Conservation (phyloP, 2,329 filamentous ascomycete genomes). For the Botrytis medusae region DNA sequence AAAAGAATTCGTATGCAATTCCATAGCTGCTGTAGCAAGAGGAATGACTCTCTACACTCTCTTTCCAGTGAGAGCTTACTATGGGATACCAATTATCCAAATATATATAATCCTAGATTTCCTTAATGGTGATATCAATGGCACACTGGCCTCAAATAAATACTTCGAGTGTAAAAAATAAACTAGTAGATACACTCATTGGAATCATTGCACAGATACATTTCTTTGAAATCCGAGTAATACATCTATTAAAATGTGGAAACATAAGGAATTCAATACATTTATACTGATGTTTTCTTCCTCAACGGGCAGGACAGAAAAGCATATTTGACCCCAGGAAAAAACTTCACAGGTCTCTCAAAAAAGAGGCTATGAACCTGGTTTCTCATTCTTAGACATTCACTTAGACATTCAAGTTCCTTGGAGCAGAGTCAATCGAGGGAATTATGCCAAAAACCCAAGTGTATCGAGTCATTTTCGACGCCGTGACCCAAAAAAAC, state of each 20-base stretch:
- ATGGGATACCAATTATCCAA: not conserved
- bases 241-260: not conserved
- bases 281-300: not conserved
- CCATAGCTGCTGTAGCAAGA: not conserved
- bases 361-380: not conserved
- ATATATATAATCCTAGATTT: not conserved
- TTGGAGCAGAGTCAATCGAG: not conserved
- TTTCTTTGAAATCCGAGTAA: not conserved
- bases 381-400: not conserved
- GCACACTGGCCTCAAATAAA: not conserved
- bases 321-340: not conserved
- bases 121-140: not conserved
- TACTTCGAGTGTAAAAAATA: not conserved
- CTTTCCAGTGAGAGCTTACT: not conserved
- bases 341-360: not conserved
- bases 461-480: not conserved
- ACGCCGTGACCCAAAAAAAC: not conserved
- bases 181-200: not conserved
- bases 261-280: not conserved
- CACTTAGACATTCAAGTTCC: not conserved
- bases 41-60: not conserved
- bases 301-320: not conserved
- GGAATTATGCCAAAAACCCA: not conserved
- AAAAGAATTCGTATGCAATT: not conserved
- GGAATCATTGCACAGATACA: not conserved